A percentile compares a stretch with the other conserved stretches of the same genome.
These are phyloP conservation scores for Steccherinum ochraceum DNA, from an alignment of 768 basidiomycete genomes.

Conservation along the genomic window DNA sequence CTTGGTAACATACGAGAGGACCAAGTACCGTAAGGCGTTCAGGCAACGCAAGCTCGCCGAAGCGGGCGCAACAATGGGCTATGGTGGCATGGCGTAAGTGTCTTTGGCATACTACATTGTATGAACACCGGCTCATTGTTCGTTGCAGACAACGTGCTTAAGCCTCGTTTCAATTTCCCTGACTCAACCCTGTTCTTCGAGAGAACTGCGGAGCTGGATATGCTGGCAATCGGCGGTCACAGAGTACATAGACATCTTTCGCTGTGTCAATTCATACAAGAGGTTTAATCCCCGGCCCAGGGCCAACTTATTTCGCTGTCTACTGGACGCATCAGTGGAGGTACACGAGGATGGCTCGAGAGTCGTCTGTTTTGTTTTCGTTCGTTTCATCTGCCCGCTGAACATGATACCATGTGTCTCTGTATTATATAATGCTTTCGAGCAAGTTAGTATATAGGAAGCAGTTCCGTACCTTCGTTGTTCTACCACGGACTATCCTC, in stretches of 20 bases:
- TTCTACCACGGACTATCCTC: too few relatives aligned
- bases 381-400: too few relatives aligned
- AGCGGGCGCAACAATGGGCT: constrained; percentile 49
- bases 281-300: too few relatives aligned
- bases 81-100: constrained; percentile 44
- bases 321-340: too few relatives aligned
- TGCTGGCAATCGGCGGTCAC: not conserved
- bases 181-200: not conserved
- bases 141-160: constrained; percentile 8
- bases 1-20: constrained; percentile 82
- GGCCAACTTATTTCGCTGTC: too few relatives aligned
- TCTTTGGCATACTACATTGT: not conserved
- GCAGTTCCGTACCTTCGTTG: too few relatives aligned
- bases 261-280: too few relatives aligned
- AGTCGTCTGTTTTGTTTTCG: too few relatives aligned
- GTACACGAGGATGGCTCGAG: too few relatives aligned
- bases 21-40: constrained; percentile 84
- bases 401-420: too few relatives aligned
- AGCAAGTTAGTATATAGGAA: too few relatives aligned
- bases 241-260: not conserved
- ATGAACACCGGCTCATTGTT: not conserved
- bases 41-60: constrained; percentile 69
- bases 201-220: not conserved
- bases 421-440: too few relatives aligned
- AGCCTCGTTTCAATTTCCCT: not conserved